Base-by-base conservation (phyloP, 1,284 basidiomycete species). In the Marasmius oreades region DNA sequence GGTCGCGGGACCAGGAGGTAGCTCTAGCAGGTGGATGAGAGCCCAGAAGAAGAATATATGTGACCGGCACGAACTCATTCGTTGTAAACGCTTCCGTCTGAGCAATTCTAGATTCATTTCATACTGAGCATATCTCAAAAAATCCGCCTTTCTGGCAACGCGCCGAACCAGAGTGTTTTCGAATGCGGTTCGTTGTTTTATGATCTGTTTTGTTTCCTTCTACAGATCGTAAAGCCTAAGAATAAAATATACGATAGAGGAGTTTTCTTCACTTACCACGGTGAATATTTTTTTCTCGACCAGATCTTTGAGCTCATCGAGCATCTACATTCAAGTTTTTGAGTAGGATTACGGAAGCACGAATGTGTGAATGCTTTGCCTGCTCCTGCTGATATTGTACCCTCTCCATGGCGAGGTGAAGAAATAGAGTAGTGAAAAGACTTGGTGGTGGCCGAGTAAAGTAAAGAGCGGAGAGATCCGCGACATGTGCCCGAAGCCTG, bases 331-430 rank as follows among this genome's bases (percentile, higher is more conserved):
- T 58, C 53, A 55, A 55, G 36, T 6, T 33, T 31, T 26, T 26
- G 26, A 28, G n/a, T 20, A 48, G 51, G 11, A 10, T 1, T 26
- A 33, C 4, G 42, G 18, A 6, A 48, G 26, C 34, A 39, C 18
- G 10, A 24, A 48, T 2, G 18, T 22, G 22, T 31, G 3, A 6
- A 46, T 39, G 16, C 63, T 74, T 55, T 57, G 79, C 85, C 77
- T 93, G 88, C 86, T 97, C 95, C 70, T 96, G 91, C 74, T 95
- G 88, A 66, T 92, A 96, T 64, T 96, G 92, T 0, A 97, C 94
- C 62, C 93, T 84, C 79, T 97, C 93, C 93, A 96, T 96, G 51
- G 39, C 73, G 66, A 55, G 28, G 5, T 16, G n/a, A 34, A 50
- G 22, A 42, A n/a, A 43, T 31, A 50, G 28, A 18, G 33, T 36